Percentiles rank a stretch among this genome's conserved stretches.
Evolutionary conservation across 495 filamentous ascomycete genomes (phyloP).

Genomic region (Oidiodendron maius): DNA sequence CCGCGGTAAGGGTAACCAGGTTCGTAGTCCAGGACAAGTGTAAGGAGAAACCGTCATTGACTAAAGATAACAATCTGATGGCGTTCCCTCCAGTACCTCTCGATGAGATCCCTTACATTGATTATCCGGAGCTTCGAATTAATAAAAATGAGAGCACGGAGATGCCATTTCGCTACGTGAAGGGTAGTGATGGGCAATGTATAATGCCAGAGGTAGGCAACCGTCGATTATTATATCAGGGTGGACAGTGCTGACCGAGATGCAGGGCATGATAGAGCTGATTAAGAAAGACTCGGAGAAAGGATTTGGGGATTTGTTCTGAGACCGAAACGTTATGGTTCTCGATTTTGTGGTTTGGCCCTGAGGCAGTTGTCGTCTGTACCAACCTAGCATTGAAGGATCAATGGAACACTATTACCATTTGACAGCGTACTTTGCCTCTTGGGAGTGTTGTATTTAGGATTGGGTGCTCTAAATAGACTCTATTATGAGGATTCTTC

Average conservation of each 20-base stretch:
- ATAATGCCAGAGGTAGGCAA: conserved; percentile 80
- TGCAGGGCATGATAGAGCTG: conserved; percentile 85
- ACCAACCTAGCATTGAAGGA: too few relatives aligned
- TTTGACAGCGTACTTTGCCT: too few relatives aligned
- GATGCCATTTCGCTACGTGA: conserved; percentile 98
- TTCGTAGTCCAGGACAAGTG: conserved; percentile 80
- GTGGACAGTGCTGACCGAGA: conserved; percentile 8
- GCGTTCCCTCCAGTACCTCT: conserved; percentile 54
- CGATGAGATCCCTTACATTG: conserved; percentile 70
- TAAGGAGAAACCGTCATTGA: conserved; percentile 30
- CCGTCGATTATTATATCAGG: background rate
- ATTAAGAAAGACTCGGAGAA: conserved; percentile 95
- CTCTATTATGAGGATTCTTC: too few relatives aligned
- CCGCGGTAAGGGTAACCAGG: conserved; percentile 87
- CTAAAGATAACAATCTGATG: background rate
- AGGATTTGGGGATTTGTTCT: conserved; percentile 81
- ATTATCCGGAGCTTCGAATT: conserved; percentile 82
- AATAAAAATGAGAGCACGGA: conserved; percentile 87
- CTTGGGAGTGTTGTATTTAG: too few relatives aligned
- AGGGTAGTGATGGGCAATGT: conserved; percentile 62
- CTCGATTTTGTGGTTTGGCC: too few relatives aligned
- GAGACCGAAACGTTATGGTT: conserved; percentile 23
- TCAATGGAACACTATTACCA: too few relatives aligned
- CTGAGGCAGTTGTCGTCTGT: too few relatives aligned
- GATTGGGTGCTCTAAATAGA: too few relatives aligned